Percentiles rank a stretch among this genome's conserved stretches.
Conservation (phyloP, 73 alveolate species). For the Tetrahymena thermophila region DNA sequence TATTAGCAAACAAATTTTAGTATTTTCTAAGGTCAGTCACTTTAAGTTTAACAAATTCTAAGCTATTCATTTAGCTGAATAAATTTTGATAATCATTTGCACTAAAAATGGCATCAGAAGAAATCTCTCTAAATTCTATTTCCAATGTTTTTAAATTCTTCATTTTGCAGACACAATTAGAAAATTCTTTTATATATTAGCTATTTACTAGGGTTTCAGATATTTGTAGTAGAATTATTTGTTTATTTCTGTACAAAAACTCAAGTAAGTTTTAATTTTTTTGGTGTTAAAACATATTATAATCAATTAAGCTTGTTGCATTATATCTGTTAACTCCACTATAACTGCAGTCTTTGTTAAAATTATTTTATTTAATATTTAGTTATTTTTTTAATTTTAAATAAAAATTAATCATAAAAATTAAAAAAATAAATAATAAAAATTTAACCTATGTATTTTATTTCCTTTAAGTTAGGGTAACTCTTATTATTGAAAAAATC, state of each 20-base stretch:
- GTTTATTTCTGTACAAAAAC: background rate
- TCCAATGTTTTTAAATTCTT: background rate
- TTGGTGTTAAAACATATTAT: background rate
- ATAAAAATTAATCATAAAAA: background rate
- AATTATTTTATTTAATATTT: background rate
- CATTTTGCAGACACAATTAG: background rate
- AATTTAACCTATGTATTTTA: background rate
- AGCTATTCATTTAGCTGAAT: background rate
- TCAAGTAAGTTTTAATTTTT: background rate
- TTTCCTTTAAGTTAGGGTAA: background rate
- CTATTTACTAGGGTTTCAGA: background rate
- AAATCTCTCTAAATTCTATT: background rate
- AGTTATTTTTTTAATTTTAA: no score
- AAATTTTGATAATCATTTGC: background rate
- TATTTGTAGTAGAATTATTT: background rate
- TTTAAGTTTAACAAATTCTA: background rate
- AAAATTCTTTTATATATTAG: background rate
- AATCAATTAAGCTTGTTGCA: background rate
- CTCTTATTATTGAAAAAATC: background rate
- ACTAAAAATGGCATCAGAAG: background rate
- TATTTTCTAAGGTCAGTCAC: background rate
- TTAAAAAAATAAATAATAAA: background rate
- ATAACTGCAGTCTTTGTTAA: background rate
- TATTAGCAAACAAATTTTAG: background rate
- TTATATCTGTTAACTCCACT: background rate